Conservation (phyloP, 2,329 filamentous ascomycete genomes). For the Cladophialophora carrionii region DNA sequence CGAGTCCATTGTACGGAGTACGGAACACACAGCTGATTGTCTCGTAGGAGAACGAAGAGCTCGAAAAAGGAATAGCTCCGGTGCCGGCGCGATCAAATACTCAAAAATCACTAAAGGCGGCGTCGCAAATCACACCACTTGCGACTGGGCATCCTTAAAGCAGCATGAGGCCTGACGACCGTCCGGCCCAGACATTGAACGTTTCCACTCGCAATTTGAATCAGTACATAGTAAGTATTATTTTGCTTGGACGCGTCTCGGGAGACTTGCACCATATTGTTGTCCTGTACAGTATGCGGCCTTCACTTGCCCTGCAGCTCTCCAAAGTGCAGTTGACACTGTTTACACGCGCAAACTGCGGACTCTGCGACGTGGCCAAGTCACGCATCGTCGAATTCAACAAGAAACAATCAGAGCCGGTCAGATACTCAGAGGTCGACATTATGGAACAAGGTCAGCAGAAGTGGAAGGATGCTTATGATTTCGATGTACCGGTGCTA, state of each 20-base stretch:
- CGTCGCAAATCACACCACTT: no score
- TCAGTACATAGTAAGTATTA: no score
- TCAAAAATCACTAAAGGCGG: no score
- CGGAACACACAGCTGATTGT: no score
- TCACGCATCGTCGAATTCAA: slow-evolving; percentile 57
- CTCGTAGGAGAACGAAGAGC: no score
- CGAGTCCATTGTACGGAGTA: no score
- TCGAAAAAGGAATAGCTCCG: no score
- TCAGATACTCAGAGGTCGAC: slow-evolving; percentile 61
- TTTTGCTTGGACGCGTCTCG: background rate
- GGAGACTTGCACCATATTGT: no score
- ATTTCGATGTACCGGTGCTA: slow-evolving; percentile 67
- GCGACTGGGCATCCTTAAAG: background rate
- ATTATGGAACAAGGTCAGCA: slow-evolving; percentile 60
- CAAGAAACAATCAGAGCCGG: slow-evolving; percentile 51
- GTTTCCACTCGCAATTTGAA: background rate
- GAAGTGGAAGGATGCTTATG: slow-evolving; percentile 63
- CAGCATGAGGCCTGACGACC: background rate
- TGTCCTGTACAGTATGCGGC: slow-evolving; percentile 27
- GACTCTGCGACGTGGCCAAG: slow-evolving; percentile 65
- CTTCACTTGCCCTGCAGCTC: slow-evolving; percentile 27
- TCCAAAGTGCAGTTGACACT: slow-evolving; percentile 56
- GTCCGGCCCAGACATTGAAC: background rate
- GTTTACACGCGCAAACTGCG: slow-evolving; percentile 64
- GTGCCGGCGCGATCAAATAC: no score